Conservation (phyloP, 2,329 filamentous ascomycete species). For the Scedosporium dehoogii region DNA sequence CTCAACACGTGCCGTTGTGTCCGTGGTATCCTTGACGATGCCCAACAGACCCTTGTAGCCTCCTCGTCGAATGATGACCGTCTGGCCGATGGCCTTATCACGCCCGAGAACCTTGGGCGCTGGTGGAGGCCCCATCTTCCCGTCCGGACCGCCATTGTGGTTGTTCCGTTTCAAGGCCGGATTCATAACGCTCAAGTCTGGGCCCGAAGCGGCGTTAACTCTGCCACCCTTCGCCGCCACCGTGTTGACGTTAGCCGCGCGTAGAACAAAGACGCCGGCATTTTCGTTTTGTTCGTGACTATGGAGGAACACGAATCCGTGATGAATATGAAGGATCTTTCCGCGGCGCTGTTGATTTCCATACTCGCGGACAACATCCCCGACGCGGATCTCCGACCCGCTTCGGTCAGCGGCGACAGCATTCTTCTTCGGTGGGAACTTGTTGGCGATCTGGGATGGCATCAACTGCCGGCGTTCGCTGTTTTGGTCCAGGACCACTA, state of each 20-base stretch:
- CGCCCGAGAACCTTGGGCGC: conserved; percentile 71
- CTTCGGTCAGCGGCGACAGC: conserved; percentile 88
- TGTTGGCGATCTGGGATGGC: conserved; percentile 86
- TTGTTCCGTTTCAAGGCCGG: conserved; percentile 73
- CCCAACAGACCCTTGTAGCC: conserved; percentile 87
- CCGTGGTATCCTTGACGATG: conserved; percentile 91
- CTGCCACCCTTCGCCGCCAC: conserved; percentile 91
- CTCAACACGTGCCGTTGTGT: conserved; percentile 78
- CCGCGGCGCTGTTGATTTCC: conserved; percentile 78
- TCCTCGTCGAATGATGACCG: conserved; percentile 78
- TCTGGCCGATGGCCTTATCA: conserved; percentile 82
- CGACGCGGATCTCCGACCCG: conserved; percentile 82
- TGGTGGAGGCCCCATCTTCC: conserved; percentile 38
- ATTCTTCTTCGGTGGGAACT: conserved; percentile 69
- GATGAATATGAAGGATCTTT: conserved; percentile 86
- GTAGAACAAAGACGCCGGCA: conserved; percentile 78
- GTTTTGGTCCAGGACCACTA: conserved; percentile 85
- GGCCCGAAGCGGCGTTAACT: conserved; percentile 51
- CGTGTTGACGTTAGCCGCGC: conserved; percentile 76
- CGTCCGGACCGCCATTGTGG: conserved; percentile 33
- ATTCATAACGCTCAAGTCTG: conserved; percentile 86
- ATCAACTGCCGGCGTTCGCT: conserved; percentile 73
- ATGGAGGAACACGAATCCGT: conserved; percentile 84
- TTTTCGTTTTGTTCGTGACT: conserved; percentile 79
- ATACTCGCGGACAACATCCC: conserved; percentile 86